Base-by-base conservation (phyloP, 1,139 yeast species). In the Pichia sp. region DNA sequence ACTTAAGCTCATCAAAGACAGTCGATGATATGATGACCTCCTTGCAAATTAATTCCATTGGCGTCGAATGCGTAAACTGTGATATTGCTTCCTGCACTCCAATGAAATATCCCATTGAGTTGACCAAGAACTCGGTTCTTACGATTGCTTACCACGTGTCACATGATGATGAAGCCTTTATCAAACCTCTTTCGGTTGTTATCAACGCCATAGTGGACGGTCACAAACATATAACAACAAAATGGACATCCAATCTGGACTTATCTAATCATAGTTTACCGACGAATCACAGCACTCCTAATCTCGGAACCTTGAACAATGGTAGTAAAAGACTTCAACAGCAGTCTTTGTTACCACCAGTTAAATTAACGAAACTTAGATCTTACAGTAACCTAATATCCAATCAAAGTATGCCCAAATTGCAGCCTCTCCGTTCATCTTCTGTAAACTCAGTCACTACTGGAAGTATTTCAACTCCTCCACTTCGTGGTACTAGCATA, bases 181-280 rank as follows among this genome's bases (percentile, higher is more conserved):
- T 76, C 72, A 55, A 69, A 73, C 58, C 70, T 61, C 70, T 79
- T 34, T 63, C 63, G 26, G 69, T 79, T 32, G 64, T 63, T 61
- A 55, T 76, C 61, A 58, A 70, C 65, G 57, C 75, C 11, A 59
- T 57, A 8, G 52, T 64, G 10, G 60, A 59, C 47, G 56, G 53
- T 2, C 42, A 55, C 0, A 64, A 66, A 34, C 56, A 63, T 7
- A 76, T 85, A n/a, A 67, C 71, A 11, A 84, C 89, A 0, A 72
- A 73, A 50, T 83, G 90, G 85, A 72, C 79, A 3, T 87, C 92
- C 0, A 73, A 73, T 49, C 72, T 85, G 41, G 90, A 84, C 60
- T 82, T 84, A 61, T 46, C 57, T 11, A 51, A 44, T n/a, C 38
- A 45, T 16, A 13, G 16, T 10, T 5, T 13, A 1, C 41, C 43